phyloP scores from a whole-genome alignment of 2,329 filamentous ascomycete genomes.

The Pestalotiopsis sp. region DNA sequence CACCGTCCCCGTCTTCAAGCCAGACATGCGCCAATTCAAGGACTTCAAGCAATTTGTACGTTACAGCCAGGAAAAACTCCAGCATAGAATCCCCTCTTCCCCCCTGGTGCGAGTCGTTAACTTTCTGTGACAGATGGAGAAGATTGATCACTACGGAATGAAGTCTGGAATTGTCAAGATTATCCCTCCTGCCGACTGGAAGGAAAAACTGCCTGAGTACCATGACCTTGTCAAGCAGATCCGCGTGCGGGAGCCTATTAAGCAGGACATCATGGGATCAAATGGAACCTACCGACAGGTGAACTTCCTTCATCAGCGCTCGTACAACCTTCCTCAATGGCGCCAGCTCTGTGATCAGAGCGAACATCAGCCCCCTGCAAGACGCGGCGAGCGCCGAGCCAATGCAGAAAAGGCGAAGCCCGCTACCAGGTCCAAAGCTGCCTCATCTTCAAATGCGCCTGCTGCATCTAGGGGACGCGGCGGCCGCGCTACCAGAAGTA shows the following conservation, averaged over 20 bases:
- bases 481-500: constrained; percentile 41
- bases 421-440: constrained; percentile 39
- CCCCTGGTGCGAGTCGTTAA: neutral
- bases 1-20: constrained; percentile 90
- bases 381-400: constrained; percentile 78
- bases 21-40: constrained; percentile 92
- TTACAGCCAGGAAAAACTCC: constrained; percentile 19
- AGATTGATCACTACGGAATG: constrained; percentile 94
- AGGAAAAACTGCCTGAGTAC: constrained; percentile 73
- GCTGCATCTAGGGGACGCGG: constrained; percentile 42
- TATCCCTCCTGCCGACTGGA: constrained; percentile 93
- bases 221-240: constrained; percentile 89
- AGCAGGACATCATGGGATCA: constrained; percentile 95
- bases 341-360: constrained; percentile 90
- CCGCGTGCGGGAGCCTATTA: constrained; percentile 94
- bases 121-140: constrained; percentile 60
- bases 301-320: constrained; percentile 93
- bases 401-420: constrained; percentile 56
- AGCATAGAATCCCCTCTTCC: neutral
- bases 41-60: constrained; percentile 90
- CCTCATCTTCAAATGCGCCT: constrained; percentile 33
- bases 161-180: constrained; percentile 96
- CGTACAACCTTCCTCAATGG: constrained; percentile 97
- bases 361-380: constrained; percentile 92
- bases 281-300: constrained; percentile 96